Evolutionary conservation across 192 early-diverging fungal species (phyloP).

Genomic region (Tieghemiomyces parasiticus): DNA sequence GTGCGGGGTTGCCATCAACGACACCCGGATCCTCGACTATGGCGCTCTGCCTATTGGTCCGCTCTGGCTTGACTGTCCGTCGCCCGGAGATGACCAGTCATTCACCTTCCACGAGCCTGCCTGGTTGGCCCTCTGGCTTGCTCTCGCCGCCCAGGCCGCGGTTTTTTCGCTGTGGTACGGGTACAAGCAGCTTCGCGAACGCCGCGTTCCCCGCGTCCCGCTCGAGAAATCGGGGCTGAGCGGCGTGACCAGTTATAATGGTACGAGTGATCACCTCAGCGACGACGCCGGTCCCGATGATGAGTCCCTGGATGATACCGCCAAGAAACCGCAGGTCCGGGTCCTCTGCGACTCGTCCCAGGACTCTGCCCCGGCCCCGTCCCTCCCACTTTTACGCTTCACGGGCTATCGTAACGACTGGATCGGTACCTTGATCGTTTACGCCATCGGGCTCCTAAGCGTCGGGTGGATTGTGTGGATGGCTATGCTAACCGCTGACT

Average conservation of each 20-base stretch:
- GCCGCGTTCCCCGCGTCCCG: too few relatives aligned
- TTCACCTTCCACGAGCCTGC: not conserved
- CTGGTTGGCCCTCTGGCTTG: not conserved
- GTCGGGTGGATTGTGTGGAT: conserved; percentile 49
- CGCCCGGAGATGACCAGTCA: not conserved
- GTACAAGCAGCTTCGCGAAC: not conserved
- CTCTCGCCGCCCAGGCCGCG: not conserved
- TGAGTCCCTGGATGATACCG: not conserved
- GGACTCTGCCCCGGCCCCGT: not conserved
- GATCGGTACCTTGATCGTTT: conserved; percentile 34
- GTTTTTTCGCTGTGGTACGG: not conserved
- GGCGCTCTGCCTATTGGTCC: not conserved
- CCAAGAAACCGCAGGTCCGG: not conserved
- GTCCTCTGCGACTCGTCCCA: not conserved
- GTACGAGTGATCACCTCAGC: too few relatives aligned
- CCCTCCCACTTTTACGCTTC: conserved; percentile 22
- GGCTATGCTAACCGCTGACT: conserved; percentile 39
- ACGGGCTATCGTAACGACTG: conserved; percentile 43
- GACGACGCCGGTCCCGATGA: not conserved
- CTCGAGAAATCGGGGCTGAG: too few relatives aligned
- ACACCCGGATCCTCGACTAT: not conserved
- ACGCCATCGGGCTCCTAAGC: conserved; percentile 30
- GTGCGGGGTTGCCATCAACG: not conserved
- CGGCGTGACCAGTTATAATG: too few relatives aligned
- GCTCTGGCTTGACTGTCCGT: not conserved